phyloP scores from a whole-genome alignment of 2,329 filamentous ascomycete genomes.

The Botrytis aclada region DNA sequence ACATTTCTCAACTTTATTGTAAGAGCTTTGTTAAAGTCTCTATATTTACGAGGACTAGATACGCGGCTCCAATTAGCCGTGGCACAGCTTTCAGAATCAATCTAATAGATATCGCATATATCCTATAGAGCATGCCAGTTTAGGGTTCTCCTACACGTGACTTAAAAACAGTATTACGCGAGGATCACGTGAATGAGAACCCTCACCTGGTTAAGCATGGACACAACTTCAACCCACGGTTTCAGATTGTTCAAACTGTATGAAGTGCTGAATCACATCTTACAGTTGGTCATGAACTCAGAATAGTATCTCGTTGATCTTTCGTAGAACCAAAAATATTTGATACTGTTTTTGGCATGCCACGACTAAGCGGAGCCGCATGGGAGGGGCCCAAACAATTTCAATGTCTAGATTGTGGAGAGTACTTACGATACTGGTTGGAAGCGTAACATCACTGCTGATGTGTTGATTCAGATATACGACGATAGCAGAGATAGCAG shows the following conservation, averaged over 20 bases:
- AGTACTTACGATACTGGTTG: slow-evolving; percentile 51
- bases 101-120: background rate
- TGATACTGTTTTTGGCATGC: background rate
- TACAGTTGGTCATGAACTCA: background rate
- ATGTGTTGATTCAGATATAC: slow-evolving; percentile 55
- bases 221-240: background rate
- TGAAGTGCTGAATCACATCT: background rate
- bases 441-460: slow-evolving; percentile 50
- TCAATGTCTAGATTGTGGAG: background rate
- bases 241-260: background rate
- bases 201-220: background rate
- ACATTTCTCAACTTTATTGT: background rate
- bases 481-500: slow-evolving; percentile 55
- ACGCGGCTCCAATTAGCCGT: accelerated
- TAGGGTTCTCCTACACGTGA: background rate
- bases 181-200: background rate
- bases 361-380: background rate
- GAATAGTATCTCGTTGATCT: background rate
- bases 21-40: background rate
- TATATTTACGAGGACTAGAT: background rate
- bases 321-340: background rate
- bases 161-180: background rate
- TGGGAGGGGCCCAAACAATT: background rate
- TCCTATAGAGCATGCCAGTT: background rate
- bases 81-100: background rate